Evolutionary conservation across 805 yeast species (phyloP).

Genomic region (Barnettozyma siamensis): DNA sequence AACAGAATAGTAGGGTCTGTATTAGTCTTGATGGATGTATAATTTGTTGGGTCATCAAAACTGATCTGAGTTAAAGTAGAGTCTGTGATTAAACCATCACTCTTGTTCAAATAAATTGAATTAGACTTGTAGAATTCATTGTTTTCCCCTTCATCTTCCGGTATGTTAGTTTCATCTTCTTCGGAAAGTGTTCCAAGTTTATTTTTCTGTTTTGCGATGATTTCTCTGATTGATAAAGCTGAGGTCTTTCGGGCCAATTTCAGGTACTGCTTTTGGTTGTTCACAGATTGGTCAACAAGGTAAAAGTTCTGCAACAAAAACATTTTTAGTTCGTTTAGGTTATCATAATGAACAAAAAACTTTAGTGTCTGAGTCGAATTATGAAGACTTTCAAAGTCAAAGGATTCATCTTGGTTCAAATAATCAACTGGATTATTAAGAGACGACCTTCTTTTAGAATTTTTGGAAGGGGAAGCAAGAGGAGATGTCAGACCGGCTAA

Average conservation of each 20-base stretch:
- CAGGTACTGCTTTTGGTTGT: constrained; percentile 15
- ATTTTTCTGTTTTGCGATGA: constrained; percentile 9
- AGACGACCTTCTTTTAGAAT: constrained; percentile 11
- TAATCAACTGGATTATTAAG: constrained; percentile 13
- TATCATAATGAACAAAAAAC: constrained; percentile 58
- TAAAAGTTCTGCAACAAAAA: constrained; percentile 38
- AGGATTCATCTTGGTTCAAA: constrained; percentile 21
- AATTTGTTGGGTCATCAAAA: constrained; percentile 33
- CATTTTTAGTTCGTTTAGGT: constrained; percentile 47
- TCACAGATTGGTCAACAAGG: constrained; percentile 19
- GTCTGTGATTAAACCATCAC: constrained; percentile 13
- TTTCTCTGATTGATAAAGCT: constrained; percentile 21
- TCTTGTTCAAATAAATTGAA: constrained; percentile 20
- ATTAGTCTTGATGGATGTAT: constrained; percentile 28
- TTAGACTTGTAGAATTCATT: constrained; percentile 15
- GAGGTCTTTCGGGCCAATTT: constrained; percentile 18
- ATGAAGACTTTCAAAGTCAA: constrained; percentile 33
- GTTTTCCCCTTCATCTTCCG: constrained; percentile 2
- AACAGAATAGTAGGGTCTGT: constrained; percentile 35
- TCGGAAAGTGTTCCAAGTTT: not conserved
- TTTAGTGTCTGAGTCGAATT: constrained; percentile 31
- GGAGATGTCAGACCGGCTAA: not conserved
- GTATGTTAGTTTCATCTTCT: constrained; percentile 1
- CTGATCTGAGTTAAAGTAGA: constrained; percentile 9
- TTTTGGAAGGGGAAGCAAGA: not conserved